Evolutionary conservation across 2,329 filamentous ascomycete species (phyloP).

Genomic region (Pseudocercospora fijiensis): DNA sequence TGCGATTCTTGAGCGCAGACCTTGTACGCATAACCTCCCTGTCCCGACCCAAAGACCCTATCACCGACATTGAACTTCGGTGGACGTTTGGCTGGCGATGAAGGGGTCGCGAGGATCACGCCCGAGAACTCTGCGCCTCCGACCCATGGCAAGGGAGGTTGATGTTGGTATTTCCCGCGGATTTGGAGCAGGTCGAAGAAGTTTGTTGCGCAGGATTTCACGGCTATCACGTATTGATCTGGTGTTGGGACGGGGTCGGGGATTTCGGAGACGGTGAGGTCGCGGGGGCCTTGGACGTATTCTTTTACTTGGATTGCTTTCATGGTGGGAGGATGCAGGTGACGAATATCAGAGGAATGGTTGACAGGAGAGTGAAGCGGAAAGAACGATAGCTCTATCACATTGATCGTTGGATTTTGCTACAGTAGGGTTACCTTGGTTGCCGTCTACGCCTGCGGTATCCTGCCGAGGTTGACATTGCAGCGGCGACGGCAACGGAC

Average conservation of each 20-base stretch:
- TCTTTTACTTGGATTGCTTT: slow-evolving; percentile 55
- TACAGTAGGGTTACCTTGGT: slow-evolving; percentile 14
- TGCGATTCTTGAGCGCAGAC: slow-evolving; percentile 65
- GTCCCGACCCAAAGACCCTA: slow-evolving; percentile 79
- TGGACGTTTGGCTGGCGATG: slow-evolving; percentile 35
- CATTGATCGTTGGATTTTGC: not conserved
- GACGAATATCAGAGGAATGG: not conserved
- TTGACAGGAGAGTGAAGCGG: not conserved
- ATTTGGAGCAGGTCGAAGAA: slow-evolving; percentile 98
- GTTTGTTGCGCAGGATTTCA: slow-evolving; percentile 85
- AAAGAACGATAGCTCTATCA: not conserved
- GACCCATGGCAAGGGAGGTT: slow-evolving; percentile 85
- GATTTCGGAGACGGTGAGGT: slow-evolving; percentile 72
- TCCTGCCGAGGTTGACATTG: not conserved
- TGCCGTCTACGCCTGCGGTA: not conserved
- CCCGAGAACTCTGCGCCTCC: slow-evolving; percentile 86
- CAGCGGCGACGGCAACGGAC: not conserved
- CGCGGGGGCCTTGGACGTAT: slow-evolving; percentile 64
- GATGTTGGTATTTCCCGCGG: slow-evolving; percentile 91
- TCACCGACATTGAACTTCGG: slow-evolving; percentile 73
- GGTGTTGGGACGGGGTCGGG: slow-evolving; percentile 70
- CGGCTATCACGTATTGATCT: slow-evolving; percentile 79
- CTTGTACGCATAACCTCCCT: slow-evolving; percentile 82
- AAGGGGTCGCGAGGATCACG: slow-evolving; percentile 66
- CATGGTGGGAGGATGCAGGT: slow-evolving; percentile 53